Conservation (phyloP, 176 grass and related monocot species). For the Lolium rigidum region DNA sequence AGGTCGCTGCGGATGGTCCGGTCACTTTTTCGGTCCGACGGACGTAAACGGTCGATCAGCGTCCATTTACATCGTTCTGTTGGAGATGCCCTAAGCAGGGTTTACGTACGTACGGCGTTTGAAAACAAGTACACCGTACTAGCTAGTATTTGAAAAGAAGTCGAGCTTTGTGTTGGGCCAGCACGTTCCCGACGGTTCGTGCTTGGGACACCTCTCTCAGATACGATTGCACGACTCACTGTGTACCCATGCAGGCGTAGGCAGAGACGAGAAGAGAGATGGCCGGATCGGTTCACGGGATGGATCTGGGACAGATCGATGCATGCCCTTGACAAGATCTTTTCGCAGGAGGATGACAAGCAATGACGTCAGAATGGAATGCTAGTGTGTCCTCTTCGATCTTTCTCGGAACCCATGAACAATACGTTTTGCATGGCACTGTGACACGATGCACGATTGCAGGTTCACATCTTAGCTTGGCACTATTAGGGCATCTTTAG, state of each 20-base stretch:
- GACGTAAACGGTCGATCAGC: no score
- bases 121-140: background rate
- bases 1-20: no score
- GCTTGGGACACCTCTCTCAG: constrained; percentile 12
- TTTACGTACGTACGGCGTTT: background rate
- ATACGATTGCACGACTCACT: constrained; percentile 21
- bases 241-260: constrained; percentile 16
- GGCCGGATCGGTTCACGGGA: constrained; percentile 41
- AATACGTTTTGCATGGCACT: constrained; percentile 45
- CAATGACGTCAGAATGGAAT: constrained; percentile 43
- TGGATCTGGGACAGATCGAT: constrained; percentile 22
- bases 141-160: background rate
- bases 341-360: constrained; percentile 26
- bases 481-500: background rate
- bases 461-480: background rate
- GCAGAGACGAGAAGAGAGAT: background rate
- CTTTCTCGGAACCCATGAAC: constrained; percentile 56
- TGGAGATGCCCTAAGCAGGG: background rate
- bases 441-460: background rate
- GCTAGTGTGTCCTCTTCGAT: constrained; percentile 40
- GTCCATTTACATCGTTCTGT: no score
- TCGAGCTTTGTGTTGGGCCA: background rate
- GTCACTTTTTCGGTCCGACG: no score
- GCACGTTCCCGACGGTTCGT: background rate
- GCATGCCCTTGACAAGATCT: constrained; percentile 36